Conservation (phyloP, 1,284 basidiomycete genomes). For the Irpex sp. region DNA sequence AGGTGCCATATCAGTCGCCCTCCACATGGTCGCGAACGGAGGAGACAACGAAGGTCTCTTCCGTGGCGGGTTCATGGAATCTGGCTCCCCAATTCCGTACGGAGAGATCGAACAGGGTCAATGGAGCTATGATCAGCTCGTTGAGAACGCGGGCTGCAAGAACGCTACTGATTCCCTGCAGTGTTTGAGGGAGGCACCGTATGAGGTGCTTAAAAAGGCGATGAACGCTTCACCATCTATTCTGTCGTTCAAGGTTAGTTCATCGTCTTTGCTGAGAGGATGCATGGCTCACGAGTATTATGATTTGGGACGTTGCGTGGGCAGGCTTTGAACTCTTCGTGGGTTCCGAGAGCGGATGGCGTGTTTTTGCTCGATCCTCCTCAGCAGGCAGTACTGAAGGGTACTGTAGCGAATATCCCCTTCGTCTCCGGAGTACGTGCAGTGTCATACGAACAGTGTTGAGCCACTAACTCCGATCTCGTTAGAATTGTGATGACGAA, state of each 20-base stretch:
- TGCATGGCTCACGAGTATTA: too few species aligned
- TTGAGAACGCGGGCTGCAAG: conserved; percentile 36
- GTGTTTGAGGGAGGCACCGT: conserved; percentile 37
- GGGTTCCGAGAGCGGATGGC: conserved; percentile 48
- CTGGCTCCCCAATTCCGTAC: conserved; percentile 35
- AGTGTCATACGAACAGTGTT: neutral
- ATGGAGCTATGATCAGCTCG: conserved; percentile 35
- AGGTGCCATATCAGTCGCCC: conserved; percentile 39
- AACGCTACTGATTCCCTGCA: conserved; percentile 40
- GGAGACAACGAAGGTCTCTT: conserved; percentile 37
- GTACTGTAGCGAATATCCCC: conserved; percentile 38
- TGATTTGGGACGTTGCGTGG: neutral
- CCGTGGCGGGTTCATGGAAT: conserved; percentile 40
- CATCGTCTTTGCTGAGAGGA: too few species aligned
- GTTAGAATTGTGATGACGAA: conserved; percentile 57
- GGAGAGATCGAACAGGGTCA: conserved; percentile 37
- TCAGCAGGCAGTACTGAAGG: conserved; percentile 30
- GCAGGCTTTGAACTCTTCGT: conserved; percentile 35
- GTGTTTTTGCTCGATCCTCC: conserved; percentile 39
- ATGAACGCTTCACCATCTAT: conserved; percentile 30
- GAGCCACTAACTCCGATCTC: neutral
- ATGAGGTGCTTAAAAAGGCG: conserved; percentile 31
- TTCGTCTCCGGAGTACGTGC: conserved; percentile 33
- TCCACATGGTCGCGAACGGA: conserved; percentile 36
- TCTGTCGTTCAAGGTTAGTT: neutral